Evolutionary conservation across 163 green algal genomes (phyloP), one percentile per base, ranked within the genome.

Genomic region (Chloroidium sp.): DNA sequence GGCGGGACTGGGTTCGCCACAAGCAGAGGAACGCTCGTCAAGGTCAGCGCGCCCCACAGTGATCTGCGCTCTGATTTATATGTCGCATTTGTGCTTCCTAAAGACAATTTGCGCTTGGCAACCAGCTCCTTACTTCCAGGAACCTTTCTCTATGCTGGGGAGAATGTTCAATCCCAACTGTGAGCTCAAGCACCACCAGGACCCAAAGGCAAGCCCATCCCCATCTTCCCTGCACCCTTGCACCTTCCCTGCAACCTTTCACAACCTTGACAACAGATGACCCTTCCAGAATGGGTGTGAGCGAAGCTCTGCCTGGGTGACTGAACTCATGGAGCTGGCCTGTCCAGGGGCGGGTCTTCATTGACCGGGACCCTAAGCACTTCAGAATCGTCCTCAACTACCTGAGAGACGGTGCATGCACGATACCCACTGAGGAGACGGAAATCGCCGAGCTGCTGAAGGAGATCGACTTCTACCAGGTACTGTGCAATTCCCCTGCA

Each of bases 331-430:
- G 74, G 57, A 78, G 67, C 67, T 6, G 6, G 4, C 12, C 12
- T 4, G 6, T 58, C 3, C 36, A 82, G 83, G 83, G 83, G 8
- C 76, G 83, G n/a, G 68, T 86, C 1, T 84, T 86, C 61, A 72
- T 86, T n/a, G 83, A 86, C 64, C 59, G 83, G 1, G 83, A 86
- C 72, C 76, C 77, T 1, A 78, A 81, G 64, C 77, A 84, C 79
- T 86, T 86, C 69, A 68, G 80, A 14, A 69, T 84, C 3, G 82
- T 86, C 61, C 80, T 86, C 0, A 86, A 86, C 77, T 86, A 74
- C 59, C 83, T 86, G 62, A 62, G 83, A 2, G 83, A 86, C 78
- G 83, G 83, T 0, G 61, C 62, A 4, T 77, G 78, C 2, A 79
- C 76, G 59, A 60, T 86, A 60, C 83, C 83, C 8, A 3, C 10